These are phyloP conservation scores for Santalum album DNA, from an alignment of 164 flowering plant species.

Conservation along the genomic window DNA sequence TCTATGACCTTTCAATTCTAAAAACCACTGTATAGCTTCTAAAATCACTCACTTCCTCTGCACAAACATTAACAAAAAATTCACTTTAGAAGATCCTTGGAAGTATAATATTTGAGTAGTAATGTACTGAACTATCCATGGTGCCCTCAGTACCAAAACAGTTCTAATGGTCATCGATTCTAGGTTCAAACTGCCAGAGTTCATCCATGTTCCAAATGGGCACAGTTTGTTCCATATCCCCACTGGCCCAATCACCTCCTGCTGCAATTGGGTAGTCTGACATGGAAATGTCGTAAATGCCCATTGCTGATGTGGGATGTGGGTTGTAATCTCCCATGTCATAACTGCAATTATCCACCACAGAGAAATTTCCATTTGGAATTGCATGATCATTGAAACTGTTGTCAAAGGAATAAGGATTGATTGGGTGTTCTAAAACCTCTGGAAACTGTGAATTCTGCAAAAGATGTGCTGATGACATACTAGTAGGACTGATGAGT, in stretches of 20 bases:
- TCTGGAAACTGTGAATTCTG: conserved; percentile 8
- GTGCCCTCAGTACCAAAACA: background rate
- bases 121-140: background rate
- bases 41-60: background rate
- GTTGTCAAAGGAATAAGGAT: conserved; percentile 7
- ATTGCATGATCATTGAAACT: conserved; percentile 1
- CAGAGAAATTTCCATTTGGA: conserved; percentile 5
- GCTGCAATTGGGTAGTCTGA: conserved; percentile 18
- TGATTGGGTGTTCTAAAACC: conserved; percentile 9
- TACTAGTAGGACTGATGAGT: background rate
- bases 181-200: background rate
- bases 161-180: background rate
- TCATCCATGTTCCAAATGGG: background rate
- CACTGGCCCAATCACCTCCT: conserved; percentile 13
- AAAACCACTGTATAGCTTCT: background rate
- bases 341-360: conserved; percentile 5
- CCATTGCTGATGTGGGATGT: conserved; percentile 11
- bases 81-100: background rate
- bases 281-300: background rate
- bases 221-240: background rate
- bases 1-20: background rate
- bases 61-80: background rate
- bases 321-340: conserved; percentile 15
- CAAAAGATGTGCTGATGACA: background rate
- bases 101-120: background rate